Conservation (phyloP, 306 rosid genomes). For the Oxytropis ochrocephala region DNA sequence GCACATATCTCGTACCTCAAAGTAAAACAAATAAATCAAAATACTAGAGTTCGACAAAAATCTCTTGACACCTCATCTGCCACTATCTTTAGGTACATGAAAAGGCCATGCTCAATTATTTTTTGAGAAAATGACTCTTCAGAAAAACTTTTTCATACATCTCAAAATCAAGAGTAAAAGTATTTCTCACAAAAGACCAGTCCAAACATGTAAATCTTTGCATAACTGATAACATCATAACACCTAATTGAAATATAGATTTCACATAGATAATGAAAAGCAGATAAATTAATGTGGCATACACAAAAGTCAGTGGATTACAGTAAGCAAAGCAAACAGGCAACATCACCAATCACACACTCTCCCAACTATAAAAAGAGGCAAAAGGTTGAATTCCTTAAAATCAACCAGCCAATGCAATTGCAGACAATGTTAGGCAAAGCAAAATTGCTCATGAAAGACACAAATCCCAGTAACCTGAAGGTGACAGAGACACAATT, state of each 20-base stretch:
- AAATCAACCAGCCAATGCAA: conserved; percentile 4
- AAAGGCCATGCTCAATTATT: neutral
- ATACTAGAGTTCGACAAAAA: too few species aligned
- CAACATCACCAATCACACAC: neutral
- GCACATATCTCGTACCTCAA: too few species aligned
- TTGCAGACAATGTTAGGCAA: neutral
- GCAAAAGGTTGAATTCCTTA: neutral
- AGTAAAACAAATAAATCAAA: too few species aligned
- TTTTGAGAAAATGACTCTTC: neutral
- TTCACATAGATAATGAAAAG: neutral
- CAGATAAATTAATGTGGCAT: neutral
- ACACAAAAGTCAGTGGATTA: neutral
- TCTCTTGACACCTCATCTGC: too few species aligned
- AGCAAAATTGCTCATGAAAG: neutral
- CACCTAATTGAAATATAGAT: neutral
- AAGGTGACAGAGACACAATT: neutral
- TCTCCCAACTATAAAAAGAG: neutral
- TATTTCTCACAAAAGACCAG: neutral
- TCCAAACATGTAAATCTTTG: neutral
- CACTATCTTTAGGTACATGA: neutral
- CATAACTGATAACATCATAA: neutral
- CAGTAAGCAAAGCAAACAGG: neutral
- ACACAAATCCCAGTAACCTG: neutral
- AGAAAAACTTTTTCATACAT: neutral
- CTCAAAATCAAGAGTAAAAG: neutral